Conservation (phyloP, 208 protist genomes). For the Trypanosoma cruzi region DNA sequence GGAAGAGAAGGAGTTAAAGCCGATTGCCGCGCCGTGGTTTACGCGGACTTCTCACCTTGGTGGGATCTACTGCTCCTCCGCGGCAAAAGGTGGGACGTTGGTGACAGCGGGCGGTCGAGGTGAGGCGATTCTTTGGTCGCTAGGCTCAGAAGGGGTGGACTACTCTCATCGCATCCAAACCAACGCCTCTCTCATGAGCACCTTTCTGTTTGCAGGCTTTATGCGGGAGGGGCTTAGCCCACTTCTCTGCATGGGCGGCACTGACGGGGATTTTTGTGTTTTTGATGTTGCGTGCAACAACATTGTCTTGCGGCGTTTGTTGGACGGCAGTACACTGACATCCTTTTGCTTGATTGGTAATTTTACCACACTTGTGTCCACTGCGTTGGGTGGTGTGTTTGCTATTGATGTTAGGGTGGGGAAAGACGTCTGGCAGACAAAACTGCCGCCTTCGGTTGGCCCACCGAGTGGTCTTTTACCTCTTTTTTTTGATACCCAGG, state of each 20-base stretch:
- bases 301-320: slow-evolving; percentile 19
- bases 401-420: slow-evolving; percentile 23
- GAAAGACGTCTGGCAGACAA: slow-evolving; percentile 37
- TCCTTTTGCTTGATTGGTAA: slow-evolving; percentile 29
- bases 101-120: slow-evolving; percentile 57
- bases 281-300: slow-evolving; percentile 40
- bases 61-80: slow-evolving; percentile 49
- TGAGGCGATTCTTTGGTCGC: slow-evolving; percentile 62
- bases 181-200: neutral
- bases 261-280: slow-evolving; percentile 44
- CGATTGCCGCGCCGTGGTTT: slow-evolving; percentile 38
- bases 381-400: slow-evolving; percentile 35
- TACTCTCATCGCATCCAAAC: slow-evolving; percentile 30
- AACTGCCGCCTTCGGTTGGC: slow-evolving; percentile 32
- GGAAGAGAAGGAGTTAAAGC: slow-evolving; percentile 32
- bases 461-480: slow-evolving; percentile 43
- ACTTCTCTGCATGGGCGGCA: slow-evolving; percentile 42
- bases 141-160: slow-evolving; percentile 18
- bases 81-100: slow-evolving; percentile 31
- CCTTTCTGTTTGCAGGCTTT: slow-evolving; percentile 26
- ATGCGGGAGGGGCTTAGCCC: slow-evolving; percentile 7
- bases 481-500: slow-evolving; percentile 30
- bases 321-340: slow-evolving; percentile 37
- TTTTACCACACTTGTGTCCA: slow-evolving; percentile 40
- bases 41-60: slow-evolving; percentile 40